phyloP scores from a whole-genome alignment of 1,284 basidiomycete species.

The Ceratobasidium sp. region DNA sequence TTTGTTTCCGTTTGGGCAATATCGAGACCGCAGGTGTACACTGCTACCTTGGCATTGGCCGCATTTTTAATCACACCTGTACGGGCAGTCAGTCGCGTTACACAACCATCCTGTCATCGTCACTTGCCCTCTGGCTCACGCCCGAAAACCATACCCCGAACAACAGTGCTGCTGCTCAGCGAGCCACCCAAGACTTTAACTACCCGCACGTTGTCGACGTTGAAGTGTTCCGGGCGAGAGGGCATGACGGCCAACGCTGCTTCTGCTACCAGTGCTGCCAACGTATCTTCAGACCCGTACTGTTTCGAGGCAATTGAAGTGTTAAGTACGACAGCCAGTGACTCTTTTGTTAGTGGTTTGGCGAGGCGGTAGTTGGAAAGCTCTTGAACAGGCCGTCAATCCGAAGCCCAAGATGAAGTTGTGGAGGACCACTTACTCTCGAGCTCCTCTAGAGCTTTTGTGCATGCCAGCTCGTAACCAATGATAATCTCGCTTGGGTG shows the following conservation, averaged over 20 bases:
- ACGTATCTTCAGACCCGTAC: constrained; percentile 90
- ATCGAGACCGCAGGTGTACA: constrained; percentile 94
- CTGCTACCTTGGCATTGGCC: constrained; percentile 88
- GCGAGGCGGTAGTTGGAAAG: constrained; percentile 77
- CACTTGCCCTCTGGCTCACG: constrained; percentile 89
- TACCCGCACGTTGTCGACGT: constrained; percentile 97
- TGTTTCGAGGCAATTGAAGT: constrained; percentile 98
- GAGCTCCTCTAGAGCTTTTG: constrained; percentile 88
- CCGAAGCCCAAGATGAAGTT: background rate
- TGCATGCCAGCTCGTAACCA: constrained; percentile 95
- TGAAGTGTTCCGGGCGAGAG: constrained; percentile 89
- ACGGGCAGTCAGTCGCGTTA: background rate
- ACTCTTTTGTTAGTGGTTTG: constrained; percentile 81
- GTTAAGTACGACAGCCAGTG: constrained; percentile 85
- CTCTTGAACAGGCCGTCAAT: constrained; percentile 59
- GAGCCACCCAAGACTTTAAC: constrained; percentile 99
- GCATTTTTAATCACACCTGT: constrained; percentile 85
- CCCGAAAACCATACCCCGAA: constrained; percentile 98
- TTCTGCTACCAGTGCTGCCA: constrained; percentile 90
- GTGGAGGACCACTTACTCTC: constrained; percentile 75
- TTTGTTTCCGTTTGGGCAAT: constrained; percentile 98
- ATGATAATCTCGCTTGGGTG: constrained; percentile 95
- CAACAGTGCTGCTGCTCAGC: constrained; percentile 85
- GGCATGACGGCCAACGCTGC: constrained; percentile 94
- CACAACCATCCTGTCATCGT: background rate